Conservation (phyloP, 768 basidiomycete genomes). For the Butyriboletus loyo region DNA sequence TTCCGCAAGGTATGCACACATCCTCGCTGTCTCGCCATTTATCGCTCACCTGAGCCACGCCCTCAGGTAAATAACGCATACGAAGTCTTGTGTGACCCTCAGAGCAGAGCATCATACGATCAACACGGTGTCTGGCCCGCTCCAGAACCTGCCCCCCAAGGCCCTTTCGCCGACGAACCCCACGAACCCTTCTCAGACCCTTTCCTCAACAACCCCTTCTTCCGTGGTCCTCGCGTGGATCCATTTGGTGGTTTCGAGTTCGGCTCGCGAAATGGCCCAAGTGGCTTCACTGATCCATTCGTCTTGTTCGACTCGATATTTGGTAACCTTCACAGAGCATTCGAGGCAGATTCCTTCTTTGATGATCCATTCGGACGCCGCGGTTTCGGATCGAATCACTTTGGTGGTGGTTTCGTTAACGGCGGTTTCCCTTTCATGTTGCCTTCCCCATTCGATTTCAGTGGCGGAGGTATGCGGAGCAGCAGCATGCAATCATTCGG, state of each 20-base stretch:
- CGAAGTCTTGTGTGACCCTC: conserved; percentile 63
- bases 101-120: conserved; percentile 67
- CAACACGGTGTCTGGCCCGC: conserved; percentile 74
- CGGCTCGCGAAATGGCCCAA: conserved; percentile 10
- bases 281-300: conserved; percentile 70
- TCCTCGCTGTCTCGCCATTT: neutral
- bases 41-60: neutral
- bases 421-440: conserved; percentile 4
- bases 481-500: conserved; percentile 11
- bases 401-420: conserved; percentile 13
- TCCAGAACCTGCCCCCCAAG: conserved; percentile 32
- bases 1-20: conserved; percentile 38
- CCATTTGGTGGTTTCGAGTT: conserved; percentile 27
- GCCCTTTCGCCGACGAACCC: conserved; percentile 12
- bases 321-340: conserved; percentile 42
- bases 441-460: conserved; percentile 11
- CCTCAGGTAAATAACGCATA: conserved; percentile 72
- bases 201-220: conserved; percentile 15
- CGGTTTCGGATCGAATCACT: conserved; percentile 13
- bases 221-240: conserved; percentile 25
- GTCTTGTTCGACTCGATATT: conserved; percentile 72
- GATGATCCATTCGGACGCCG: conserved; percentile 17
- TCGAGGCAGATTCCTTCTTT: conserved; percentile 36
- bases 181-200: conserved; percentile 18
- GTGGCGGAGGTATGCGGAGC: conserved; percentile 14